These are phyloP conservation scores for Kurtzmaniella quercitrusa DNA, from an alignment of 1,139 yeast species.

Conservation along the genomic window DNA sequence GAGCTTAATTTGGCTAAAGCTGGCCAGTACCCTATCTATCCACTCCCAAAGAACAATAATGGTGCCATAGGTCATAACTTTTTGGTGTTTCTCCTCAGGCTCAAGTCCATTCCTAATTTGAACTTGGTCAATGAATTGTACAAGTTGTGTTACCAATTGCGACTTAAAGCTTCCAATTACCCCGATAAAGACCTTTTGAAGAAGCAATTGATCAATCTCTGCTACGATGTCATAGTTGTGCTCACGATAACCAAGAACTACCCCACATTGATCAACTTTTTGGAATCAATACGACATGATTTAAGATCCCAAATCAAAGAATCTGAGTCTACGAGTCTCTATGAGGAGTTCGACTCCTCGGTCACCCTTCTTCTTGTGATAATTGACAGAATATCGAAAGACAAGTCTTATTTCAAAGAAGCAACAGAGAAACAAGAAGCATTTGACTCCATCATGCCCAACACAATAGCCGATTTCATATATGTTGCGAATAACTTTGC, in stretches of 20 bases:
- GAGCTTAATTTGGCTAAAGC: background rate
- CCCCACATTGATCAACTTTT: conserved; percentile 23
- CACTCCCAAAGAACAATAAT: conserved; percentile 35
- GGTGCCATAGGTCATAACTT: conserved; percentile 21
- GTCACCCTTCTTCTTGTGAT: background rate
- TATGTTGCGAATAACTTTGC: conserved; percentile 17
- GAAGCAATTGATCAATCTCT: conserved; percentile 23
- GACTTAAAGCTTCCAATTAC: conserved; percentile 17
- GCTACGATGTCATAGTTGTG: conserved; percentile 31
- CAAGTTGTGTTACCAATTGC: conserved; percentile 35
- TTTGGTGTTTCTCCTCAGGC: conserved; percentile 28
- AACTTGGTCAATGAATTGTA: conserved; percentile 36
- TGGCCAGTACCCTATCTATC: conserved; percentile 20
- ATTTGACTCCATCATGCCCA: conserved; percentile 1
- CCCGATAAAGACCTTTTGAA: conserved; percentile 10
- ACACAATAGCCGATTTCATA: conserved; percentile 10
- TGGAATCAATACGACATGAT: conserved; percentile 20
- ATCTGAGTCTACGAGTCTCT: background rate
- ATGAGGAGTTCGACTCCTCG: background rate
- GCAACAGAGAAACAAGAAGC: background rate
- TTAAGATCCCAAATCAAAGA: conserved; percentile 6
- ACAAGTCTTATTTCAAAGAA: background rate
- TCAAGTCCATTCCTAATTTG: conserved; percentile 36
- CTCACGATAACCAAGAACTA: conserved; percentile 29
- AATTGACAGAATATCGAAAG: background rate